Percentiles rank a stretch among this genome's conserved stretches.
Evolutionary conservation across 176 grass and related monocot genomes (phyloP).

Genomic region (Bolboschoenus planiculmis): DNA sequence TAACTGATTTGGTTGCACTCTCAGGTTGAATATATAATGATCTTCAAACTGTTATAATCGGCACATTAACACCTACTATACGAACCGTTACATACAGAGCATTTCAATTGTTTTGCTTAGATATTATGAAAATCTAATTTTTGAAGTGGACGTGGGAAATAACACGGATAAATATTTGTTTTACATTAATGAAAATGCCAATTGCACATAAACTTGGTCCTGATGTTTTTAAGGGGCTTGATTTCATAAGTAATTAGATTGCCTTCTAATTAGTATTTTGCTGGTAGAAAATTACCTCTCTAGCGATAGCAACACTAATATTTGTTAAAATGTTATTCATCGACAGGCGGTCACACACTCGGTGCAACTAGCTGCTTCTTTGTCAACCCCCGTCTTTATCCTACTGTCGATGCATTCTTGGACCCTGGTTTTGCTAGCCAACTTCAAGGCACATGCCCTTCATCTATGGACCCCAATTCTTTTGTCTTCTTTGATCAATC

Average conservation of each 20-base stretch:
- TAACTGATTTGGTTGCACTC: conserved; percentile 60
- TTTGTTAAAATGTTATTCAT: too few species aligned
- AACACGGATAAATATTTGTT: too few species aligned
- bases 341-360: conserved; percentile 51
- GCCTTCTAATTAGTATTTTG: too few species aligned
- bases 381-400: conserved; percentile 50
- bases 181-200: too few species aligned
- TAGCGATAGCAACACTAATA: not conserved
- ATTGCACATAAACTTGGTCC: not conserved
- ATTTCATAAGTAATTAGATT: too few species aligned
- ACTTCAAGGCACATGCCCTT: conserved; percentile 48
- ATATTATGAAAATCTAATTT: not conserved
- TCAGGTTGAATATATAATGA: conserved; percentile 37
- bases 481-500: conserved; percentile 62
- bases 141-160: too few species aligned
- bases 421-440: conserved; percentile 30
- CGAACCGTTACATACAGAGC: not conserved
- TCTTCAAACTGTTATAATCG: not conserved
- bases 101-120: too few species aligned
- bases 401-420: conserved; percentile 25
- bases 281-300: not conserved
- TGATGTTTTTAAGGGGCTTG: not conserved
- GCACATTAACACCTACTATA: too few species aligned
- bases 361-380: conserved; percentile 58
- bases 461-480: conserved; percentile 15